phyloP scores from a whole-genome alignment of 2,329 filamentous ascomycete species.

The Arthroderma sp. region DNA sequence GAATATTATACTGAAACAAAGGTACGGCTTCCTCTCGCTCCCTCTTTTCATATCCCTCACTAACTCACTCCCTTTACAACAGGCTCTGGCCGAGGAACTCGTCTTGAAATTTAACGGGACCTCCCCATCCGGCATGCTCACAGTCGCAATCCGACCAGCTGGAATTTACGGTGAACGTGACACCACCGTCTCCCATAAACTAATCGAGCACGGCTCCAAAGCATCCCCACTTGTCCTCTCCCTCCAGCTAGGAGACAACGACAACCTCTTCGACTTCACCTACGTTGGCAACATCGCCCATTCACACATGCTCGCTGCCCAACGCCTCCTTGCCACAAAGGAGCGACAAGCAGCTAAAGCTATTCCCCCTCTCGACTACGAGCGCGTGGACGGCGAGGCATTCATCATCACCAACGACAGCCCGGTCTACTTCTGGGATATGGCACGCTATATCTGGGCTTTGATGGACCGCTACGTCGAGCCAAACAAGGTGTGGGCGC shows the following conservation, averaged over 20 bases:
- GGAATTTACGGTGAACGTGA: constrained; percentile 90
- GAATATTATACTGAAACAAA: constrained; percentile 90
- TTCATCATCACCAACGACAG: constrained; percentile 86
- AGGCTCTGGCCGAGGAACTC: constrained; percentile 68
- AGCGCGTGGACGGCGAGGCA: constrained; percentile 68
- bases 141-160: constrained; percentile 69
- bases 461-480: constrained; percentile 25
- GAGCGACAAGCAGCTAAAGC: constrained; percentile 29
- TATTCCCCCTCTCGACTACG: constrained; percentile 54
- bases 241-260: constrained; percentile 67
- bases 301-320: constrained; percentile 69
- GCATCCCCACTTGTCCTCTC: constrained; percentile 47
- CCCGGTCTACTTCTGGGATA: constrained; percentile 85
- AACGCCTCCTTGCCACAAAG: constrained; percentile 47
- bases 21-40: constrained; percentile 33
- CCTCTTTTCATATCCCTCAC: neutral
- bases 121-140: constrained; percentile 49
- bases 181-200: constrained; percentile 57
- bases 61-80: neutral
- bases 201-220: constrained; percentile 57
- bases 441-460: constrained; percentile 65
- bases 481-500: constrained; percentile 27
- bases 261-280: constrained; percentile 58
- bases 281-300: constrained; percentile 59
- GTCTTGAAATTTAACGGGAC: constrained; percentile 63